Base-by-base conservation (phyloP, 2,329 filamentous ascomycete genomes). In the Neoascochyta sp. region DNA sequence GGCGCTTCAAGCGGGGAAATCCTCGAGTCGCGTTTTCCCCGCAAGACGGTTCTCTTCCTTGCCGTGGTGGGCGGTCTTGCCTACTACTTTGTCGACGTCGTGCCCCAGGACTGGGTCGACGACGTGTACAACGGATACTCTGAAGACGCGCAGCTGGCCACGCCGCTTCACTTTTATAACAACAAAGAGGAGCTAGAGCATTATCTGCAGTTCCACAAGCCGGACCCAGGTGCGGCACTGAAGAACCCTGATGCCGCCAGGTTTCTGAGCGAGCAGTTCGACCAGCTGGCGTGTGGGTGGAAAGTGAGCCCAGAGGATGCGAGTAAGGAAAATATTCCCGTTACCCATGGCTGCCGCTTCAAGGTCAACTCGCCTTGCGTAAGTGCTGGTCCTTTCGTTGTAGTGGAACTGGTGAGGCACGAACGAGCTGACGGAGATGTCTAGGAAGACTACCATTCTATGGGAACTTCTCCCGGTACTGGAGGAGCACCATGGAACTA, bases 401-500 rank as follows among this genome's bases (percentile, higher is more conserved):
- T 26, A n/a, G n/a, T n/a, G n/a, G n/a, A n/a, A n/a, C n/a, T n/a
- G 10, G 13, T n/a, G n/a, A n/a, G n/a, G n/a, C n/a, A n/a, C n/a
- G n/a, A n/a, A n/a, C n/a, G n/a, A n/a, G n/a, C n/a, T n/a, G n/a
- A n/a, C n/a, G n/a, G n/a, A n/a, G n/a, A n/a, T n/a, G 3, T 12
- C 6, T 24, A 51, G 47, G 60, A 63, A 25, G 60, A 63, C 27
- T 53, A 45, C 32, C 55, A 44, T 24, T 44, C 49, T 6, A 15
- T 58, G 3, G 57, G 57, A 3, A 57, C 49, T 0, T 42, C 42
- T 8, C 54, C 52, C 1, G 58, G 58, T 0, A 47, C 51, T 1
- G 57, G 57, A 2, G 36, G 31, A 1, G 41, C 53, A 10, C 40
- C 36, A 1, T 64, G 60, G 60, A 52, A 57, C 24, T 64, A 53